Evolutionary conservation across 2,329 filamentous ascomycete genomes (phyloP).

Genomic region (Sporothrix dimorphospora): DNA sequence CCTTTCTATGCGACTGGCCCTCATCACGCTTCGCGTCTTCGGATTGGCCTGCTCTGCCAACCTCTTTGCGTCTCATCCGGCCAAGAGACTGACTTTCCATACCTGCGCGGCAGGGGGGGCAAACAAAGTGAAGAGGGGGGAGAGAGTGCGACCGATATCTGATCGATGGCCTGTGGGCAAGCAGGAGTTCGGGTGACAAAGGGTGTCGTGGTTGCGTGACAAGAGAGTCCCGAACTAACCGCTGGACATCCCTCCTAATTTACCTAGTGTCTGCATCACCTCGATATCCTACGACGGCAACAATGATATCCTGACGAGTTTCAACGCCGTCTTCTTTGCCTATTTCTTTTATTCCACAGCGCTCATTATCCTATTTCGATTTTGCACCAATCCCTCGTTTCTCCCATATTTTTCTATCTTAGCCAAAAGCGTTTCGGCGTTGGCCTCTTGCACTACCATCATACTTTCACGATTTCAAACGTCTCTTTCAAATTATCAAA

Average conservation of each 20-base stretch:
- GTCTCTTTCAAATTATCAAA: neutral
- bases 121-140: neutral
- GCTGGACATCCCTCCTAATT: conserved; percentile 8
- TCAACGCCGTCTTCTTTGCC: neutral
- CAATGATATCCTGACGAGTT: conserved; percentile 23
- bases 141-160: neutral
- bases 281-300: conserved; percentile 1
- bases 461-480: neutral
- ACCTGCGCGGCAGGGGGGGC: too few species aligned
- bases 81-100: neutral
- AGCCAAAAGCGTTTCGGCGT: neutral
- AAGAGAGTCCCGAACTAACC: neutral
- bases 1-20: neutral
- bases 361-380: neutral
- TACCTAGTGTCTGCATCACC: neutral
- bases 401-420: neutral
- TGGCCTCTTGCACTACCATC: neutral
- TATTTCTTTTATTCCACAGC: conserved; percentile 5
- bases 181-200: neutral
- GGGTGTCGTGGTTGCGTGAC: neutral
- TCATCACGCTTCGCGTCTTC: neutral
- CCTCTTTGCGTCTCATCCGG: neutral
- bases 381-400: neutral
- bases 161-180: neutral
- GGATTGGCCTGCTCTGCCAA: neutral